Conservation (phyloP, 2,329 filamentous ascomycete species). For the Epichloe sp. region DNA sequence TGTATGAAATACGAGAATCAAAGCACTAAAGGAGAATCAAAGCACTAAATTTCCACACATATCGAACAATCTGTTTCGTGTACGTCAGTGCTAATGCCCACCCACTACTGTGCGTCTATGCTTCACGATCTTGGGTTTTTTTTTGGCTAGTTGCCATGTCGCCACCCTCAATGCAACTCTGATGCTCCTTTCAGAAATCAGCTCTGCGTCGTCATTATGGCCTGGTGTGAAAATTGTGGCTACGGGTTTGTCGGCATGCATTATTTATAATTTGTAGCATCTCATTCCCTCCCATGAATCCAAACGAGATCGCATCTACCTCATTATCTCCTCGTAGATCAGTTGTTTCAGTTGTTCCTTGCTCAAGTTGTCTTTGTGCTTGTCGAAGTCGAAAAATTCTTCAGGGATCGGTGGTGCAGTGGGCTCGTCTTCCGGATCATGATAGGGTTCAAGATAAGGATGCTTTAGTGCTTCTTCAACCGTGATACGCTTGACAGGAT, state of each 20-base stretch:
- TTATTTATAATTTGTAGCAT: background rate
- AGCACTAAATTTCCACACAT: background rate
- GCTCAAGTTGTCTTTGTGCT: conserved; percentile 97
- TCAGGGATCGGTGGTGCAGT: conserved; percentile 93
- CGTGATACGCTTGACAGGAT: conserved; percentile 95
- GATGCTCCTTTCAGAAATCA: background rate
- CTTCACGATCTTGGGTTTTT: background rate
- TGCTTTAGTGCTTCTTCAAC: conserved; percentile 96
- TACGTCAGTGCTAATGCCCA: background rate
- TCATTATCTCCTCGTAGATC: conserved; percentile 95
- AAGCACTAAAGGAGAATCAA: background rate
- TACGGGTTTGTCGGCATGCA: background rate
- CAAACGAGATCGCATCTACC: conserved; percentile 21
- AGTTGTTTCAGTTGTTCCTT: conserved; percentile 97
- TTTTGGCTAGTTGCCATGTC: background rate
- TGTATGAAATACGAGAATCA: background rate
- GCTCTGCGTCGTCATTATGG: background rate
- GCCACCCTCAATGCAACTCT: background rate
- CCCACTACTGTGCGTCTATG: background rate
- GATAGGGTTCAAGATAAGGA: conserved; percentile 96
- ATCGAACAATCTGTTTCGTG: background rate
- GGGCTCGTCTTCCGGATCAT: conserved; percentile 96
- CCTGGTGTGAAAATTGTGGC: background rate
- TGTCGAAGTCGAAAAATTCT: conserved; percentile 99
- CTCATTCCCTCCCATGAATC: background rate